Evolutionary conservation across 169 alveolate genomes (phyloP), one percentile per base, ranked within the genome.

Genomic region (Plasmodium inui): DNA sequence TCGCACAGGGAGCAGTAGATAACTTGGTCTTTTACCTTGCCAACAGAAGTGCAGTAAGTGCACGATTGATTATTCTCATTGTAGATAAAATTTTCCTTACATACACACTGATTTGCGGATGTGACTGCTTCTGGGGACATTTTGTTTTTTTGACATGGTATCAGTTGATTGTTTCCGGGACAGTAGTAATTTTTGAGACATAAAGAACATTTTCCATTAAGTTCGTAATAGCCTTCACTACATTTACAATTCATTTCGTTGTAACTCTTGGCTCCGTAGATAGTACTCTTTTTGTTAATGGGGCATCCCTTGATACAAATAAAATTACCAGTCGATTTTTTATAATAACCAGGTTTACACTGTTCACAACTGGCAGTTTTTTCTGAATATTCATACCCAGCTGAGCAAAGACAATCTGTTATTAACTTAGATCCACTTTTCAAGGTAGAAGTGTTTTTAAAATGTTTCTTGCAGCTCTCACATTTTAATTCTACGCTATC

Each of bases 311-410:
- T 82, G 39, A 94, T 90, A 32, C 97, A 96, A 19, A 57, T 55
- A 53, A 74, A 55, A 53, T 96, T 93, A 17, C 97, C 97, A 72
- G 78, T 82, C 19, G 55, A 50, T 32, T 32, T 76, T 37, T 93
- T 92, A 37, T 93, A 93, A 39, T 94, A 93, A 46, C 96, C 96
- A 79, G 84, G 93, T 53, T 96, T 96, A 53, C 97, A 96, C 79
- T 89, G 83, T 55, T 86, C 88, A 82, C 97, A 96, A 19, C 92
- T 92, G 3, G 41, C 57, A 7, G 95, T 26, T 19, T 84, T 91
- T 72, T 89, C 95, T 17, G 91, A 34, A 72, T 73, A 82, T 83
- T 79, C 95, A 76, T 84, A 83, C 19, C 97, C 97, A 61, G 96
- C 84, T 34, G 94, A 55, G 50, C 97, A 96, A 44, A 93, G 37